Conservation (phyloP, 2,329 filamentous ascomycete species). For the Rutstroemia sydowiana region DNA sequence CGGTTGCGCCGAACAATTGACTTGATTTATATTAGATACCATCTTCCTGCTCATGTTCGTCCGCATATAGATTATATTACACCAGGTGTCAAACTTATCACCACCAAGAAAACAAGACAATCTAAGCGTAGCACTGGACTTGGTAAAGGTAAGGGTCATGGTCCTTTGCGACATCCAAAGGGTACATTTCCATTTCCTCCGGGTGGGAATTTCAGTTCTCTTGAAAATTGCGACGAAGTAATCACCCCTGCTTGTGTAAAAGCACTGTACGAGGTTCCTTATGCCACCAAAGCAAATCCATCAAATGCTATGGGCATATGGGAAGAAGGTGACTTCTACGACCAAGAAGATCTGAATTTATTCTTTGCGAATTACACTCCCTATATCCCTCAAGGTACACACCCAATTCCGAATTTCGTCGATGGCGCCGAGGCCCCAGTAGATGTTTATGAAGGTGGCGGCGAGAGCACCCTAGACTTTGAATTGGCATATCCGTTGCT, state of each 20-base stretch:
- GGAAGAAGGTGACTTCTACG: constrained; percentile 39
- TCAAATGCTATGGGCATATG: constrained; percentile 47
- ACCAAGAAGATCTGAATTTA: constrained; percentile 31
- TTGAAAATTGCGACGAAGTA: constrained; percentile 39
- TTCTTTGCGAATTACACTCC: constrained; percentile 40
- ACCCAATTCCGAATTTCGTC: constrained; percentile 26
- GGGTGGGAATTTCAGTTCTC: constrained; percentile 4
- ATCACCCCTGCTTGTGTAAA: constrained; percentile 51
- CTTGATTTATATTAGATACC: constrained; percentile 22
- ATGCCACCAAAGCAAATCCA: constrained; percentile 27
- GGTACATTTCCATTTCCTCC: background rate
- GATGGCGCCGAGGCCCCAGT: constrained; percentile 28
- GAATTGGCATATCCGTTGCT: constrained; percentile 39
- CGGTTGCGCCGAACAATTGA: background rate
- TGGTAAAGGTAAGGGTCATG: background rate
- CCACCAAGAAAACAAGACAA: constrained; percentile 33
- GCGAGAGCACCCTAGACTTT: constrained; percentile 33
- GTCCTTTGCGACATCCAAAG: background rate
- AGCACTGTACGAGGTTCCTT: constrained; percentile 43
- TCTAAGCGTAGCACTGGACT: constrained; percentile 2
- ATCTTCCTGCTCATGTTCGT: constrained; percentile 35
- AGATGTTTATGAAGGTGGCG: background rate
- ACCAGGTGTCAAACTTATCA: constrained; percentile 30
- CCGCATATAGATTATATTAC: constrained; percentile 33
- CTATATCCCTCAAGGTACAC: constrained; percentile 27